Evolutionary conservation across 192 early-diverging fungal genomes (phyloP).

Genomic region (Umbelopsis isabellina): DNA sequence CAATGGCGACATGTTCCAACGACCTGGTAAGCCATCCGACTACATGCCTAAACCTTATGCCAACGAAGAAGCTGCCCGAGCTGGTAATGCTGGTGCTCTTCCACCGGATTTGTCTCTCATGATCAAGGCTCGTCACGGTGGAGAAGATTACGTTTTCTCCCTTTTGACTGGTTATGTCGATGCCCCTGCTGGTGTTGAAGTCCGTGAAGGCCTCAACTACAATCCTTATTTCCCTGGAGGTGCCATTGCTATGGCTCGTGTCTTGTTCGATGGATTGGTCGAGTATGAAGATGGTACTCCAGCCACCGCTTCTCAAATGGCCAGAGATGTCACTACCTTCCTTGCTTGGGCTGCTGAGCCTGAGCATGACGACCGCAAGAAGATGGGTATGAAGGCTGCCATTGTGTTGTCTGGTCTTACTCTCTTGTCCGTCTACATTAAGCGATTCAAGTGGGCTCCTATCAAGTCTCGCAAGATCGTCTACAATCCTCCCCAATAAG

Average conservation of each 20-base stretch:
- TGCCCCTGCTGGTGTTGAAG: conserved; percentile 88
- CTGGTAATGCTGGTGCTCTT: conserved; percentile 92
- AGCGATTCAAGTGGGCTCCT: conserved; percentile 90
- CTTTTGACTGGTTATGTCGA: conserved; percentile 95
- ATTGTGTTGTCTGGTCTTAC: conserved; percentile 72
- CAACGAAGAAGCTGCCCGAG: conserved; percentile 96
- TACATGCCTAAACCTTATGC: conserved; percentile 89
- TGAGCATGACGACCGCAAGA: conserved; percentile 96
- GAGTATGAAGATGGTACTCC: conserved; percentile 98
- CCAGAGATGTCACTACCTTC: conserved; percentile 96
- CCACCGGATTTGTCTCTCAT: conserved; percentile 97
- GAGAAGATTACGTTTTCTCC: conserved; percentile 94
- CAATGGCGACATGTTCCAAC: conserved; percentile 85
- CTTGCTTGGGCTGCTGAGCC: conserved; percentile 96
- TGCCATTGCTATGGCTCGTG: conserved; percentile 94
- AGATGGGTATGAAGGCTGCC: conserved; percentile 90
- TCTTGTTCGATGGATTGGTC: conserved; percentile 90
- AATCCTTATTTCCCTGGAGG: conserved; percentile 99
- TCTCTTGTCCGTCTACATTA: conserved; percentile 83
- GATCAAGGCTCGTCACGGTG: conserved; percentile 92
- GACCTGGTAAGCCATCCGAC: conserved; percentile 94
- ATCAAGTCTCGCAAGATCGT: conserved; percentile 95
- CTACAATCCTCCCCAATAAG: conserved; percentile 51
- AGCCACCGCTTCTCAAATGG: conserved; percentile 93
- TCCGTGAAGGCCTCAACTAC: conserved; percentile 97